Percentiles rank a stretch among this genome's conserved stretches.
phyloP scores from a whole-genome alignment of 225 moss, liverwort and hornwort genomes.

The Lunularia cruciata region DNA sequence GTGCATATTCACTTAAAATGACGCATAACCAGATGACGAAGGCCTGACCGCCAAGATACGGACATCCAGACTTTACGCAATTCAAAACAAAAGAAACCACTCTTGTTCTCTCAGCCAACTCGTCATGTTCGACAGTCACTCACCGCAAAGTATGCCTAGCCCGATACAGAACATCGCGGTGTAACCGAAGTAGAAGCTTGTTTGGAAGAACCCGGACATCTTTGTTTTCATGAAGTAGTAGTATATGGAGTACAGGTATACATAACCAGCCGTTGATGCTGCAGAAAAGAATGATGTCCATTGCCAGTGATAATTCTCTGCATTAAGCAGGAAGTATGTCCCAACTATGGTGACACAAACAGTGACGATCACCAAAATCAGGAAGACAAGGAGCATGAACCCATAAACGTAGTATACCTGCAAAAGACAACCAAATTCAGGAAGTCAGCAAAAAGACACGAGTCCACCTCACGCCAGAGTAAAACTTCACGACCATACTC shows the following conservation, averaged over 20 bases:
- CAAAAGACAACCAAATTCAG: background rate
- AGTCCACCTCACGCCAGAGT: too few species aligned
- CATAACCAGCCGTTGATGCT: conserved; percentile 88
- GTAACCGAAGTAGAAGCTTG: conserved; percentile 98
- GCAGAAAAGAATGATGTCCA: conserved; percentile 98
- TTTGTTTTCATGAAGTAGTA: conserved; percentile 98
- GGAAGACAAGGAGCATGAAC: conserved; percentile 94
- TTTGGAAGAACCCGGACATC: conserved; percentile 99
- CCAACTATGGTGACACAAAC: conserved; percentile 98
- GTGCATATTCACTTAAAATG: too few species aligned
- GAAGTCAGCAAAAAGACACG: background rate
- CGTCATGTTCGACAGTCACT: conserved; percentile 27
- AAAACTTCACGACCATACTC: too few species aligned
- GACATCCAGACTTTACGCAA: too few species aligned
- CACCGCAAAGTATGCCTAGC: conserved; percentile 91
- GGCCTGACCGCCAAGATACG: too few species aligned
- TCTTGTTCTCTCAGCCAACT: too few species aligned
- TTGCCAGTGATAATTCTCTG: conserved; percentile 99
- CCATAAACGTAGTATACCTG: conserved; percentile 99
- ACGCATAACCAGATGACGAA: too few species aligned
- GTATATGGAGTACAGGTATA: conserved; percentile 93
- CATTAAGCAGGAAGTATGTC: conserved; percentile 91
- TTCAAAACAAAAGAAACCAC: too few species aligned
- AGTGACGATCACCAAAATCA: conserved; percentile 93
- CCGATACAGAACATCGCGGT: conserved; percentile 98